A percentile compares a stretch with the other conserved stretches of the same genome.
Conservation (phyloP, 768 basidiomycete genomes). For the Epithele typhae region DNA sequence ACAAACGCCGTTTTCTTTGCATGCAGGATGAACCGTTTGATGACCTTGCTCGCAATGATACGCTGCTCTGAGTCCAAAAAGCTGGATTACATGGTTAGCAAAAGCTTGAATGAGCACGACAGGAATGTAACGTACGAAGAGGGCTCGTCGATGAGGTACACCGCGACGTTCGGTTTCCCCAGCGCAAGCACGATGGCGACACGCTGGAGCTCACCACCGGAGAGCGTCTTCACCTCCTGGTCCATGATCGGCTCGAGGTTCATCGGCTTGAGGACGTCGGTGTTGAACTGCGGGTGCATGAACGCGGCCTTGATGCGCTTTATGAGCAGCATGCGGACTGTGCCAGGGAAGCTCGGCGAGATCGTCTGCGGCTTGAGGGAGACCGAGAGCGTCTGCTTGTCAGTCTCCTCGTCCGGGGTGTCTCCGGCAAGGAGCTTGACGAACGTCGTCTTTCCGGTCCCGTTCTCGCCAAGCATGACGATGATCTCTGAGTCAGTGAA, state of each 20-base stretch:
- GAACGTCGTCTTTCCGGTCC: conserved; percentile 98
- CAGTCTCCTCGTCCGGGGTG: conserved; percentile 78
- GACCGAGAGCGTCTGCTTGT: conserved; percentile 79
- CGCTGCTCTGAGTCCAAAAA: conserved; percentile 99
- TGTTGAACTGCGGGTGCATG: conserved; percentile 99
- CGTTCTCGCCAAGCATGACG: conserved; percentile 99
- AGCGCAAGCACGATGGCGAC: conserved; percentile 94
- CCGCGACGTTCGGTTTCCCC: conserved; percentile 78
- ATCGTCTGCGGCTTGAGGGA: conserved; percentile 98
- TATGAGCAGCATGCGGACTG: conserved; percentile 90
- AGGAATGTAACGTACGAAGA: conserved; percentile 49
- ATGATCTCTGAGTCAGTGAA: conserved; percentile 99
- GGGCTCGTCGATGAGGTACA: conserved; percentile 96
- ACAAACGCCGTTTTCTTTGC: conserved; percentile 98
- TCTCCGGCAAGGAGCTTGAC: conserved; percentile 94
- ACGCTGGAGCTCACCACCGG: conserved; percentile 96
- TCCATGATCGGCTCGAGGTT: conserved; percentile 91
- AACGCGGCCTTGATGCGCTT: conserved; percentile 94
- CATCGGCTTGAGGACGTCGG: conserved; percentile 98
- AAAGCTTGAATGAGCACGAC: background rate
- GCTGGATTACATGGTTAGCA: conserved; percentile 31
- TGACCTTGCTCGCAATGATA: conserved; percentile 96
- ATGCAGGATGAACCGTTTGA: conserved; percentile 96
- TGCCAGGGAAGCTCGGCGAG: conserved; percentile 95
- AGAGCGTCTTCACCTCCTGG: conserved; percentile 96